These are phyloP conservation scores for Phytophthora macrochlamydospora DNA, from an alignment of 352 stramenopile species.

Conservation along the genomic window DNA sequence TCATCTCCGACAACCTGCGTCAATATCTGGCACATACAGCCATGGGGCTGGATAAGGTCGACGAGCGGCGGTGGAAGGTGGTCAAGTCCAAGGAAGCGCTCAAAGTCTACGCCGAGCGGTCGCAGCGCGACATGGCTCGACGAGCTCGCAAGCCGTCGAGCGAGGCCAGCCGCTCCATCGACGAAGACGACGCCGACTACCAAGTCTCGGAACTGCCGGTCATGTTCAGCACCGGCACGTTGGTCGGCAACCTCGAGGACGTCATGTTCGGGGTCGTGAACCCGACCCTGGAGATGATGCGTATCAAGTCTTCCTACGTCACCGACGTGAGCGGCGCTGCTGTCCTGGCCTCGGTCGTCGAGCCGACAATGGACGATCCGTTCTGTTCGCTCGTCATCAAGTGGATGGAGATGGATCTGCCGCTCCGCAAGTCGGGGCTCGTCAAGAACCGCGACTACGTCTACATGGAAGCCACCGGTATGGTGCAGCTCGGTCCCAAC, in stretches of 20 bases:
- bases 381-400: conserved; percentile 52
- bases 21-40: conserved; percentile 45
- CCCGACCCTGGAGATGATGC: conserved; percentile 39
- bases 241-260: conserved; percentile 39
- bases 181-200: conserved; percentile 17
- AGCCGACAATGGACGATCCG: conserved; percentile 51
- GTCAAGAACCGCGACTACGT: conserved; percentile 54
- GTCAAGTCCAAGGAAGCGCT: conserved; percentile 37
- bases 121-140: conserved; percentile 30
- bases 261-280: conserved; percentile 48
- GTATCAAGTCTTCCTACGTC: conserved; percentile 53
- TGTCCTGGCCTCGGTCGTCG: conserved; percentile 44
- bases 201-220: conserved; percentile 21
- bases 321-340: conserved; percentile 41
- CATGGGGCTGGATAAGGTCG: conserved; percentile 32
- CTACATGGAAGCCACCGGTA: conserved; percentile 54
- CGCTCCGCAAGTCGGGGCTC: conserved; percentile 19
- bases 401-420: conserved; percentile 40
- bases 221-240: conserved; percentile 36
- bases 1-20: conserved; percentile 38
- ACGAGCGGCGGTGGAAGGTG: conserved; percentile 38
- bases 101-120: conserved; percentile 34
- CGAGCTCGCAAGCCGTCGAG: conserved; percentile 15
- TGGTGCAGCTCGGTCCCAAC: conserved; percentile 33
- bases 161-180: conserved; percentile 10